Conservation (phyloP, 2,329 filamentous ascomycete genomes). For the Colletotrichum somersetense region DNA sequence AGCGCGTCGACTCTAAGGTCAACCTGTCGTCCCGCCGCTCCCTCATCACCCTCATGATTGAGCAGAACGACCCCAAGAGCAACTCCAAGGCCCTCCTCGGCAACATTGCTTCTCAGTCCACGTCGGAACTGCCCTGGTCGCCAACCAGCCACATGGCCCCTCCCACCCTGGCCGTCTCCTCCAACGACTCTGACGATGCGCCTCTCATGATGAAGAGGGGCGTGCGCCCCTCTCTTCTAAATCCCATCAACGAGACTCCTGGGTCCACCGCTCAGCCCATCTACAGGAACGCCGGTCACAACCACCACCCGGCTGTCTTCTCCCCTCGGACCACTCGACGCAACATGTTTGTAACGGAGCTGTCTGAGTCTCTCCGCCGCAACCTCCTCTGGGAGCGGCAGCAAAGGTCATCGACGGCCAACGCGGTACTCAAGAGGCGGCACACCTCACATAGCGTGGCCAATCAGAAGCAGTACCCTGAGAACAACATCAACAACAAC, state of each 20-base stretch:
- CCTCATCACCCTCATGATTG: slow-evolving; percentile 89
- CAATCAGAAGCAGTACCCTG: slow-evolving; percentile 86
- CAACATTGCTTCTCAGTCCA: slow-evolving; percentile 74
- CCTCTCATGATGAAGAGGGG: slow-evolving; percentile 75
- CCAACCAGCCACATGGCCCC: slow-evolving; percentile 60
- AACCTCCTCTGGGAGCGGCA: slow-evolving; percentile 96
- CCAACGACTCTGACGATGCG: slow-evolving; percentile 72
- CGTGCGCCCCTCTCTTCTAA: slow-evolving; percentile 61
- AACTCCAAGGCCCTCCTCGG: slow-evolving; percentile 74
- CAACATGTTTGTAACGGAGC: slow-evolving; percentile 95
- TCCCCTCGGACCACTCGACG: slow-evolving; percentile 92
- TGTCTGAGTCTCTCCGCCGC: slow-evolving; percentile 91
- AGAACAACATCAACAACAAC: too few relatives aligned
- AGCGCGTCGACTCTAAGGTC: slow-evolving; percentile 88
- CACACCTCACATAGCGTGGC: slow-evolving; percentile 93
- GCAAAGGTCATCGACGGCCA: slow-evolving; percentile 90
- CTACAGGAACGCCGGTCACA: slow-evolving; percentile 72
- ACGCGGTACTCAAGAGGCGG: slow-evolving; percentile 88
- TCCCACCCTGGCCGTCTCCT: slow-evolving; percentile 61
- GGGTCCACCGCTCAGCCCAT: slow-evolving; percentile 82
- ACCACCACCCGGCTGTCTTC: slow-evolving; percentile 77
- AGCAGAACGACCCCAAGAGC: slow-evolving; percentile 73
- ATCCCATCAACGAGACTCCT: slow-evolving; percentile 72
- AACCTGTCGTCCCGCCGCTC: slow-evolving; percentile 89
- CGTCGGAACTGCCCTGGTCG: slow-evolving; percentile 76